phyloP scores from a whole-genome alignment of 495 filamentous ascomycete genomes.

The Patellaria atrata region DNA sequence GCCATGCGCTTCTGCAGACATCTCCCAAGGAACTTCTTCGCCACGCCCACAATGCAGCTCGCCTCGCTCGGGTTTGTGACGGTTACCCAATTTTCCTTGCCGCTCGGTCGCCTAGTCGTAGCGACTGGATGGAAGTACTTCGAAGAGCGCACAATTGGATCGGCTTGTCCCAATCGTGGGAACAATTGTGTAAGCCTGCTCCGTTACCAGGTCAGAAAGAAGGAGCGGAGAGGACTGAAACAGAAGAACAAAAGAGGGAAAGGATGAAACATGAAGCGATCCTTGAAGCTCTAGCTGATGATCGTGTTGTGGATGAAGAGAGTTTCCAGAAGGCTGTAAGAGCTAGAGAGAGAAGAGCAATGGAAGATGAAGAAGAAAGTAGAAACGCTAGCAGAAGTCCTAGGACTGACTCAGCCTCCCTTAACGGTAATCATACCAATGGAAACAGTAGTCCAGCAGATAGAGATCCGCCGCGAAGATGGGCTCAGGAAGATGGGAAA shows the following conservation, averaged over 20 bases:
- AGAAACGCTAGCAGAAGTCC: too few species aligned
- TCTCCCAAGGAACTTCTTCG: slow-evolving; percentile 57
- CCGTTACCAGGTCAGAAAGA: slow-evolving; percentile 38
- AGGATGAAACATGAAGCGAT: slow-evolving; percentile 47
- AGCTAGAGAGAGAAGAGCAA: slow-evolving; percentile 40
- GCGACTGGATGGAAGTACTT: slow-evolving; percentile 67
- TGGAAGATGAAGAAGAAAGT: slow-evolving; percentile 36
- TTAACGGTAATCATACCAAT: too few species aligned
- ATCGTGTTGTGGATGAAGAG: slow-evolving; percentile 48
- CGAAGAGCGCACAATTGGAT: slow-evolving; percentile 52
- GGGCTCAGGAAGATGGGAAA: slow-evolving; percentile 49
- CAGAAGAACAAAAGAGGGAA: slow-evolving; percentile 37
- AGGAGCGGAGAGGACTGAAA: slow-evolving; percentile 27
- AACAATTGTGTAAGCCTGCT: slow-evolving; percentile 53
- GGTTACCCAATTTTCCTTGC: slow-evolving; percentile 69
- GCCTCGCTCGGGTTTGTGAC: slow-evolving; percentile 56
- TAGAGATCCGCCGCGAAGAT: slow-evolving; percentile 43
- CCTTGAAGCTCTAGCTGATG: slow-evolving; percentile 48
- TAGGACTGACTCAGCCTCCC: too few species aligned
- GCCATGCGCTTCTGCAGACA: slow-evolving; percentile 60
- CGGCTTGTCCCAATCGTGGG: slow-evolving; percentile 46
- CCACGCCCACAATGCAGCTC: slow-evolving; percentile 64
- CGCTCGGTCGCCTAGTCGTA: slow-evolving; percentile 52
- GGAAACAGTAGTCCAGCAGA: too few species aligned
- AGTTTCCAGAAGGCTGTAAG: slow-evolving; percentile 45